A percentile compares a stretch with the other conserved stretches of the same genome.
These are phyloP conservation scores for Fusarium caatingaense DNA, from an alignment of 2,329 filamentous ascomycete genomes.

Conservation along the genomic window DNA sequence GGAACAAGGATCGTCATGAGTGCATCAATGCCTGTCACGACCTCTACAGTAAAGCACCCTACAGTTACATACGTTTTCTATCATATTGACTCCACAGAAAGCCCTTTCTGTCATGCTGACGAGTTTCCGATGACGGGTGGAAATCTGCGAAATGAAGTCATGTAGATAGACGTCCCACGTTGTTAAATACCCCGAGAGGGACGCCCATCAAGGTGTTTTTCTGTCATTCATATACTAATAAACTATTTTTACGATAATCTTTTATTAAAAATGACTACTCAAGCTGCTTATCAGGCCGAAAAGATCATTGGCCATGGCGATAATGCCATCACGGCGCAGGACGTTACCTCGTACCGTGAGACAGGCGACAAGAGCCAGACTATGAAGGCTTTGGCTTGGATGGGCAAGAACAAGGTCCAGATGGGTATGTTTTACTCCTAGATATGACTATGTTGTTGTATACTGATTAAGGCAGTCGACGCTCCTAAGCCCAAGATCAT, in stretches of 20 bases:
- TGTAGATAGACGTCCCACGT: neutral
- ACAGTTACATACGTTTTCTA: neutral
- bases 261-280: constrained; percentile 51
- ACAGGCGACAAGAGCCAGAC: constrained; percentile 64
- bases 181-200: constrained; percentile 15
- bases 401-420: constrained; percentile 82
- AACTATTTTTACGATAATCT: neutral
- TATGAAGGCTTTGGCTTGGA: constrained; percentile 87
- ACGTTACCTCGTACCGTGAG: constrained; percentile 70
- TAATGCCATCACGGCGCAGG: constrained; percentile 73
- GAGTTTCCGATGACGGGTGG: constrained; percentile 23
- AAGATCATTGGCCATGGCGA: constrained; percentile 74
- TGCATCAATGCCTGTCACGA: constrained; percentile 23
- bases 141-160: constrained; percentile 15
- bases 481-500: constrained; percentile 77
- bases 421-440: constrained; percentile 59
- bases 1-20: constrained; percentile 30
- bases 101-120: constrained; percentile 24
- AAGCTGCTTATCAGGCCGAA: constrained; percentile 76
- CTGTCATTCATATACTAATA: neutral
- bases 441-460: neutral
- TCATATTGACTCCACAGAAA: neutral
- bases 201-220: neutral
- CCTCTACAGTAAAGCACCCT: neutral
- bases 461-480: constrained; percentile 58